These are phyloP conservation scores for Penicillium verrucosum DNA, from an alignment of 2,329 filamentous ascomycete species.

Conservation along the genomic window DNA sequence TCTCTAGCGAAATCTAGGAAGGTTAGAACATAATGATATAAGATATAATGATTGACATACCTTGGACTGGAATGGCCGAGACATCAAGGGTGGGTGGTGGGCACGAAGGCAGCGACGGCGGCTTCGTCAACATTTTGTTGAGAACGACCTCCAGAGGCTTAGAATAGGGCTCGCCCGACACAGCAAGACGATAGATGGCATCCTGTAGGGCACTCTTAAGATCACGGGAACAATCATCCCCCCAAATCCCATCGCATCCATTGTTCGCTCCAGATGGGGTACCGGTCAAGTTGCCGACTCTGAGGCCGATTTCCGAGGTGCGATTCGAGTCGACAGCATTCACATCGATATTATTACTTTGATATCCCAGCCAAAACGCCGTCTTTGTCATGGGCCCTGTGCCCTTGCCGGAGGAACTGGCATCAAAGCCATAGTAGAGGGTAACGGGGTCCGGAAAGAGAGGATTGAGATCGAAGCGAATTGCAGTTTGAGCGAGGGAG, in stretches of 20 bases:
- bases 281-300: slow-evolving; percentile 38
- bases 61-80: slow-evolving; percentile 30
- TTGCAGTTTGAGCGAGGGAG: slow-evolving; percentile 37
- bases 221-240: slow-evolving; percentile 30
- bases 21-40: neutral
- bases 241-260: slow-evolving; percentile 40
- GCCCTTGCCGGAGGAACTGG: slow-evolving; percentile 29
- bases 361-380: slow-evolving; percentile 37
- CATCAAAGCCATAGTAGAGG: slow-evolving; percentile 38
- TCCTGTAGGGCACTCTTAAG: slow-evolving; percentile 29
- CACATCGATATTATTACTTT: slow-evolving; percentile 25
- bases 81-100: slow-evolving; percentile 34
- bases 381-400: slow-evolving; percentile 36
- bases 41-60: slow-evolving; percentile 23
- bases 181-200: slow-evolving; percentile 28
- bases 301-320: slow-evolving; percentile 37
- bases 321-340: slow-evolving; percentile 31
- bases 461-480: slow-evolving; percentile 33
- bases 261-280: slow-evolving; percentile 34
- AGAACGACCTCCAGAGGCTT: slow-evolving; percentile 32
- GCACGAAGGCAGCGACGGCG: slow-evolving; percentile 27
- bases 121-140: slow-evolving; percentile 25
- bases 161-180: slow-evolving; percentile 26
- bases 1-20: slow-evolving; percentile 34
- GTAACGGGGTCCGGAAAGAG: slow-evolving; percentile 33